These are phyloP conservation scores for Malassezia vespertilionis DNA, from an alignment of 1,284 basidiomycete genomes.

Conservation along the genomic window DNA sequence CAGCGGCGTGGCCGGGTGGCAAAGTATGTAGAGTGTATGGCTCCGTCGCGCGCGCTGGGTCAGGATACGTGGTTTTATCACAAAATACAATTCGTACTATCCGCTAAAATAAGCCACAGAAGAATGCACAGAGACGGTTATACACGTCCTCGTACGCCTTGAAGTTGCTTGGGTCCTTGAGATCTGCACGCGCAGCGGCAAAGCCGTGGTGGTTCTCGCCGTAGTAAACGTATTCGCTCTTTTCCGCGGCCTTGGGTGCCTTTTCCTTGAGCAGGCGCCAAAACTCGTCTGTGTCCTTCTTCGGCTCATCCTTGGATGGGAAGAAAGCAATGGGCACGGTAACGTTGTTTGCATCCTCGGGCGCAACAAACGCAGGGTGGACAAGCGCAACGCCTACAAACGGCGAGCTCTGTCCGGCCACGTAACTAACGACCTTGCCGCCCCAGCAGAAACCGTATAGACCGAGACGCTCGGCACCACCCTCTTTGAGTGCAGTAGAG, in stretches of 20 bases:
- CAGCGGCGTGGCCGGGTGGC: too few species aligned
- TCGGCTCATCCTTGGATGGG: constrained; percentile 57
- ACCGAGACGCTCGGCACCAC: constrained; percentile 53
- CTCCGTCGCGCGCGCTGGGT: too few species aligned
- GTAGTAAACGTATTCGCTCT: constrained; percentile 56
- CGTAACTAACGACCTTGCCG: constrained; percentile 23
- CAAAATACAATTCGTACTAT: not conserved
- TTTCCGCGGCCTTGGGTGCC: constrained; percentile 49
- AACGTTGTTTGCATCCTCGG: constrained; percentile 53
- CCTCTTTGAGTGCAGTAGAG: constrained; percentile 51
- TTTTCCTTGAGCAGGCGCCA: constrained; percentile 50
- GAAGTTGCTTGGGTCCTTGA: constrained; percentile 57
- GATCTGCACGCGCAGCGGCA: constrained; percentile 60
- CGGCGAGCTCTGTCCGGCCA: constrained; percentile 19
- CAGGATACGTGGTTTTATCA: too few species aligned
- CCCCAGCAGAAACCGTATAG: constrained; percentile 51
- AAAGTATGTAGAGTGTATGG: too few species aligned
- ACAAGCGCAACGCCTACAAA: constrained; percentile 29
- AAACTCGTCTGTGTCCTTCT: constrained; percentile 52
- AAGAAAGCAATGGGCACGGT: constrained; percentile 57
- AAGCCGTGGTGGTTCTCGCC: constrained; percentile 55
- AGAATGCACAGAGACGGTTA: constrained; percentile 36
- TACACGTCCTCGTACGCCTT: constrained; percentile 62
- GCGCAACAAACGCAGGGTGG: constrained; percentile 53
- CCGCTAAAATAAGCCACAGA: constrained; percentile 12